Evolutionary conservation across 1,284 basidiomycete species (phyloP).

Genomic region (Heterobasidion irregulare): DNA sequence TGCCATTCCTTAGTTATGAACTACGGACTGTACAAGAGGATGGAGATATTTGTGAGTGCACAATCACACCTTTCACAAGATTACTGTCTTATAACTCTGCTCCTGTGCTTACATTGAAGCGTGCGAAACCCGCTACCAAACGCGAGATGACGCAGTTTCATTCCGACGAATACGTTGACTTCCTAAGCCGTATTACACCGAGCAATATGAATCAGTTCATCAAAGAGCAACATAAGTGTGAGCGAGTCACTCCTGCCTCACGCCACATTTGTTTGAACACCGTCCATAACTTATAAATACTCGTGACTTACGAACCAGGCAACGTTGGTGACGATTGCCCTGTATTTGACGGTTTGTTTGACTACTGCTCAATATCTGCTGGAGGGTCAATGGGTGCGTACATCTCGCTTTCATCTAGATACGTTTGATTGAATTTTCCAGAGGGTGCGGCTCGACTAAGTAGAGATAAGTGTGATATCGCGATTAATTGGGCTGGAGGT

Average conservation of each 20-base stretch:
- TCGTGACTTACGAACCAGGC: conserved; percentile 31
- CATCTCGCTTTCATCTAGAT: not conserved
- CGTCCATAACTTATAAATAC: not conserved
- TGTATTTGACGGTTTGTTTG: conserved; percentile 96
- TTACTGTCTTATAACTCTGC: not conserved
- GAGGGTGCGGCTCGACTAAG: conserved; percentile 96
- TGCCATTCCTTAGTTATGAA: conserved; percentile 99
- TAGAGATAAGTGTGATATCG: conserved; percentile 97
- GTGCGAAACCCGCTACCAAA: conserved; percentile 98
- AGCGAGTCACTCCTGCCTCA: conserved; percentile 13
- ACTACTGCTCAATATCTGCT: conserved; percentile 97
- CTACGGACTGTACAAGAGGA: conserved; percentile 94
- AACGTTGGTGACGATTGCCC: conserved; percentile 96
- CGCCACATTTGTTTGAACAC: not conserved
- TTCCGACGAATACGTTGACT: conserved; percentile 91
- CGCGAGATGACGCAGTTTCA: conserved; percentile 97
- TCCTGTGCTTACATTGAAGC: conserved; percentile 33
- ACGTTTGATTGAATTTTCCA: not conserved
- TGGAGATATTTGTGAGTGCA: conserved; percentile 88
- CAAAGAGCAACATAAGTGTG: conserved; percentile 96
- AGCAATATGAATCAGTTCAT: conserved; percentile 83
- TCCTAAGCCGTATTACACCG: conserved; percentile 77
- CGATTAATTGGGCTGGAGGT: conserved; percentile 98
- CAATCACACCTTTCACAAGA: not conserved
- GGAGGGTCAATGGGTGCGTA: conserved; percentile 92